These are phyloP conservation scores for Saccharomycopsis schoenii DNA, from an alignment of 805 yeast genomes.

Conservation along the genomic window DNA sequence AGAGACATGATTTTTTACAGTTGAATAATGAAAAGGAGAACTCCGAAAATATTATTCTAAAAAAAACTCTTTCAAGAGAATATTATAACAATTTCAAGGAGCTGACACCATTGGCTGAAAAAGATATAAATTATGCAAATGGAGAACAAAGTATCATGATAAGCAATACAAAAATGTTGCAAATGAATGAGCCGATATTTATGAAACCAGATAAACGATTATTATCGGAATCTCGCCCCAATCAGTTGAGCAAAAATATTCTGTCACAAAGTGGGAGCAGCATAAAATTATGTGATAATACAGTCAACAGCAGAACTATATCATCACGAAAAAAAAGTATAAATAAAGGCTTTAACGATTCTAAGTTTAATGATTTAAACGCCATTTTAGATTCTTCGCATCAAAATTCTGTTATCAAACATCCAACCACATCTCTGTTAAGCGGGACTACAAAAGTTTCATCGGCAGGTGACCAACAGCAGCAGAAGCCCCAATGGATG, in stretches of 20 bases:
- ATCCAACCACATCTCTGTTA: neutral
- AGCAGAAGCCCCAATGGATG: slow-evolving; percentile 15
- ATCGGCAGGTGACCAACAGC: slow-evolving; percentile 1
- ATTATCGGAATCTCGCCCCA: neutral
- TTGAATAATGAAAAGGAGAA: neutral
- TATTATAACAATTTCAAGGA: neutral
- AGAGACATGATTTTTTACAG: neutral
- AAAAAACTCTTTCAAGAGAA: neutral
- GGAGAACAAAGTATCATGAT: neutral
- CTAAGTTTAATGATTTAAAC: slow-evolving; percentile 16
- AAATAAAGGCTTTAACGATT: slow-evolving; percentile 2
- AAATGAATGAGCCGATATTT: neutral
- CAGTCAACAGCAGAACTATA: neutral
- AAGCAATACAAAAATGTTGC: neutral
- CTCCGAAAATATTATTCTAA: neutral
- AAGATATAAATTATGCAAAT: neutral
- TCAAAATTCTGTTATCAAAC: slow-evolving; percentile 5
- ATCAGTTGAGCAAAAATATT: neutral
- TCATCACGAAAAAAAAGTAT: neutral
- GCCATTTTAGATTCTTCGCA: slow-evolving; percentile 9
- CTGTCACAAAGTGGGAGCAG: neutral
- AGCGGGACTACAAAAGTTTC: slow-evolving; percentile 9
- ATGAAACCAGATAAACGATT: neutral
- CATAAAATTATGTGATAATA: neutral
- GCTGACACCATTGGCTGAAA: neutral